Evolutionary conservation across 108 stramenopile genomes (phyloP).

Genomic region (Aurantiochytrium sp.): DNA sequence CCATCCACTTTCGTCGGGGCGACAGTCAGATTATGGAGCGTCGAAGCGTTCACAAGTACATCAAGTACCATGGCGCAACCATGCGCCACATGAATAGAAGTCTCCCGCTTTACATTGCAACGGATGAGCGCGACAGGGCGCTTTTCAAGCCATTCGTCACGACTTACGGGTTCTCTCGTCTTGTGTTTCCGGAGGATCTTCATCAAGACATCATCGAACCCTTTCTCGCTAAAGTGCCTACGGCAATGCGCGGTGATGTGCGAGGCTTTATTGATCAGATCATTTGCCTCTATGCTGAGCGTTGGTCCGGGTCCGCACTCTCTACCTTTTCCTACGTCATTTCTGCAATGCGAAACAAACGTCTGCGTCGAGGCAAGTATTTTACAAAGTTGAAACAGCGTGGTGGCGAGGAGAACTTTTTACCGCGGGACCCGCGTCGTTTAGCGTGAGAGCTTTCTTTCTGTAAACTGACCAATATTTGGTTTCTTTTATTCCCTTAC

Average conservation of each 20-base stretch:
- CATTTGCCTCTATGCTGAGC: neutral
- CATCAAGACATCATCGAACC: neutral
- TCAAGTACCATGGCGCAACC: neutral
- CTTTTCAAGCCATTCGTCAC: neutral
- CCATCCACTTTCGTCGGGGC: neutral
- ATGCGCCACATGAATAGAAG: neutral
- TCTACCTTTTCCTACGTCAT: constrained; percentile 1
- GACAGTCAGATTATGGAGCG: neutral
- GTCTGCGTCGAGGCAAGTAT: neutral
- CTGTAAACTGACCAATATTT: too few relatives aligned
- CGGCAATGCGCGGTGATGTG: constrained; percentile 2
- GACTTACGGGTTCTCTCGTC: neutral
- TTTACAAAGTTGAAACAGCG: neutral
- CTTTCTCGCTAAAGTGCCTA: neutral
- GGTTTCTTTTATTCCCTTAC: too few relatives aligned
- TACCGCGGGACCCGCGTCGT: neutral
- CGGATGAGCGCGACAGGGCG: neutral
- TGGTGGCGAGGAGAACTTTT: neutral
- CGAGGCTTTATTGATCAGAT: neutral
- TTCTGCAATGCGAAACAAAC: constrained; percentile 1
- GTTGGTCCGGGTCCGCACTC: neutral
- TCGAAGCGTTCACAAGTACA: neutral
- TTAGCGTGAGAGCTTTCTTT: neutral
- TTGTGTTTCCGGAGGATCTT: neutral
- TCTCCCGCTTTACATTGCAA: neutral